Evolutionary conservation across 352 stramenopile species (phyloP), one percentile per base, ranked within the genome.

Genomic region (Globisporangium recalcitrans): DNA sequence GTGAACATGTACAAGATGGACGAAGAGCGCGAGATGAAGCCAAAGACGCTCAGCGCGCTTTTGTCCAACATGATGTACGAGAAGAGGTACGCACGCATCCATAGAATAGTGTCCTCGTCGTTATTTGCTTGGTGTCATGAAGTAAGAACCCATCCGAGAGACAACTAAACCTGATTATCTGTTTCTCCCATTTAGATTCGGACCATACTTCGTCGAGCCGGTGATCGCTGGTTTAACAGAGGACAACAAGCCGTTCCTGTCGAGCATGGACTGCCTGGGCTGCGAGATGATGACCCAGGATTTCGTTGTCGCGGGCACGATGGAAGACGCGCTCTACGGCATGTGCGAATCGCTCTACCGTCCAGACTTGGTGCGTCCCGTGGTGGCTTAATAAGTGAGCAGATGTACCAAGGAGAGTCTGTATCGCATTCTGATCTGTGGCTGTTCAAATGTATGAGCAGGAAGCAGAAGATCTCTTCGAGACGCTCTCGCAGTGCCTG

Each of bases 321-420:
- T 97, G 84, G 96, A 97, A 52, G 92, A 97, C 54, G 98, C 98
- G 72, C 85, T 99, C 59, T 98, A 98, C 71, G 97, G 97, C 69
- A 99, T 98, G 92, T 99, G 97, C 71, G 97, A 99, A 74, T 97
- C 95, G 63, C 81, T 99, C 46, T 99, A 97, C 76, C 94, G 97
- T 72, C 96, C 96, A 38, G 85, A 99, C 73, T 90, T 99, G 89
- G 80, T 91, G 53, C 58, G 64, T 52, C 36, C n/a, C 36, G 14
- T 42, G 14, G 36, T 42, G 36, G 8, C 8, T 42, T 1, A n/a
- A 9, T 42, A n/a, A 4, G 36, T 14, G 7, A n/a, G 14, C n/a
- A n/a, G n/a, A n/a, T 42, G 16, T n/a, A 9, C 9, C 14, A 42
- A n/a, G 7, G 36, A 8, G 13, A 42, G 36, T 14, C 21, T 31